A percentile compares a stretch with the other conserved stretches of the same genome.
phyloP scores from a whole-genome alignment of 352 stramenopile species.

The Globisporangium yorkense region DNA sequence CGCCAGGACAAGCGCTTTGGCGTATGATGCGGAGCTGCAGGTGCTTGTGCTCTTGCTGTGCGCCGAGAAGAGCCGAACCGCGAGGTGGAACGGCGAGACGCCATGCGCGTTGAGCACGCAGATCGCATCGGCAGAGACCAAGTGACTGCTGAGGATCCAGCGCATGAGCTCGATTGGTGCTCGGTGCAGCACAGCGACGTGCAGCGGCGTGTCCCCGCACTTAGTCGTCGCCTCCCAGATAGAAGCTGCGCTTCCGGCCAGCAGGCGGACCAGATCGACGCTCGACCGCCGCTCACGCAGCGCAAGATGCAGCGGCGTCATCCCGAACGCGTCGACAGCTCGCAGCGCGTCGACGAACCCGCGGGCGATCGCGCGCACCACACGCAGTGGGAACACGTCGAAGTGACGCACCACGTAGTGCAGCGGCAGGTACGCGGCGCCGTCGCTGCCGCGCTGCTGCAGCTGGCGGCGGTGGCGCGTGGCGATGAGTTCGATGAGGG shows the following conservation, averaged over 20 bases:
- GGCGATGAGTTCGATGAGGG: constrained; percentile 47
- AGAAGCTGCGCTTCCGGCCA: constrained; percentile 5
- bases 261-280: constrained; percentile 19
- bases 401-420: constrained; percentile 50
- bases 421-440: constrained; percentile 36
- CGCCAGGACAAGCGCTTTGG: constrained; percentile 30
- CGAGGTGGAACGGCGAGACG: constrained; percentile 36
- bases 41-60: no score
- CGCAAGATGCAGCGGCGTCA: constrained; percentile 57
- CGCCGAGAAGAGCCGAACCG: constrained; percentile 26
- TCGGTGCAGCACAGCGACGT: constrained; percentile 27
- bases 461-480: constrained; percentile 43
- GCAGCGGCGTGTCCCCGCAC: constrained; percentile 30
- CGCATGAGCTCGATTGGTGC: constrained; percentile 32
- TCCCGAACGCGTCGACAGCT: constrained; percentile 41
- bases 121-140: constrained; percentile 7
- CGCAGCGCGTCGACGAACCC: constrained; percentile 34
- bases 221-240: constrained; percentile 12
- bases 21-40: constrained; percentile 11
- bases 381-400: constrained; percentile 16
- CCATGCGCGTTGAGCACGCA: constrained; percentile 30
- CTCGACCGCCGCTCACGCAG: constrained; percentile 31
- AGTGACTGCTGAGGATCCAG: constrained; percentile 20
- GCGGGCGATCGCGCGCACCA: constrained; percentile 32
- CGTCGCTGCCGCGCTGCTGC: constrained; percentile 36